Evolutionary conservation across 1,284 basidiomycete genomes (phyloP).

Genomic region (Amylostereum chailletii): DNA sequence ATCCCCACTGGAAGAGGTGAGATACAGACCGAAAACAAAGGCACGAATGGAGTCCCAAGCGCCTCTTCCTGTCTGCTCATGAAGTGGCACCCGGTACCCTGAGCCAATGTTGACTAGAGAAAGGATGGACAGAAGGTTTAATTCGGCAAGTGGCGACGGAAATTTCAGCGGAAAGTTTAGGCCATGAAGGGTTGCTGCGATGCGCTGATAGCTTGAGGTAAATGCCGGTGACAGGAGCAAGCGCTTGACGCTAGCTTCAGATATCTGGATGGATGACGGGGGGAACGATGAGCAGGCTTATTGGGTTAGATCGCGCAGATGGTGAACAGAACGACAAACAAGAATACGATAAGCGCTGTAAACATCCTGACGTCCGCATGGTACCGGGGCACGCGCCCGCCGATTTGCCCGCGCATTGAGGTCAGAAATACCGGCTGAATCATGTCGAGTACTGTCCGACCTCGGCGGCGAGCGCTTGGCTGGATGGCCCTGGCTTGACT

Average conservation of each 20-base stretch:
- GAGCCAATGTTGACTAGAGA: conserved; percentile 76
- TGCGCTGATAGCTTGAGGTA: conserved; percentile 48
- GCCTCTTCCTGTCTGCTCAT: conserved; percentile 60
- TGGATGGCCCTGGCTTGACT: too few relatives aligned
- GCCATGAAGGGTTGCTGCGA: conserved; percentile 50
- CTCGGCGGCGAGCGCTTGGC: too few relatives aligned
- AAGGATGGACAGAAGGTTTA: conserved; percentile 67
- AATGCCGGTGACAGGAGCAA: conserved; percentile 61
- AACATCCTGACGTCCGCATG: conserved; percentile 2
- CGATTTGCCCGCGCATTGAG: background rate
- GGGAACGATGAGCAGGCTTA: too few relatives aligned
- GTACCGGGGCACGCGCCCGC: background rate
- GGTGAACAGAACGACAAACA: background rate
- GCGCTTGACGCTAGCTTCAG: conserved; percentile 43
- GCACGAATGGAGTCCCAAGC: conserved; percentile 76
- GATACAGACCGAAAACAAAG: conserved; percentile 62
- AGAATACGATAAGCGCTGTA: conserved; percentile 1
- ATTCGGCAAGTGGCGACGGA: conserved; percentile 55
- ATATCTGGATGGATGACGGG: conserved; percentile 33
- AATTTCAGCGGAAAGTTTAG: conserved; percentile 72
- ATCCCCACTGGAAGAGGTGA: conserved; percentile 48
- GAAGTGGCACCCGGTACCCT: conserved; percentile 67
- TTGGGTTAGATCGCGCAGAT: too few relatives aligned
- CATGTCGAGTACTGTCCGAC: too few relatives aligned
- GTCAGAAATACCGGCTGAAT: too few relatives aligned